Percentiles rank a stretch among this genome's conserved stretches.
Conservation (phyloP, 2,329 filamentous ascomycete species). For the Sporothrix sp. region DNA sequence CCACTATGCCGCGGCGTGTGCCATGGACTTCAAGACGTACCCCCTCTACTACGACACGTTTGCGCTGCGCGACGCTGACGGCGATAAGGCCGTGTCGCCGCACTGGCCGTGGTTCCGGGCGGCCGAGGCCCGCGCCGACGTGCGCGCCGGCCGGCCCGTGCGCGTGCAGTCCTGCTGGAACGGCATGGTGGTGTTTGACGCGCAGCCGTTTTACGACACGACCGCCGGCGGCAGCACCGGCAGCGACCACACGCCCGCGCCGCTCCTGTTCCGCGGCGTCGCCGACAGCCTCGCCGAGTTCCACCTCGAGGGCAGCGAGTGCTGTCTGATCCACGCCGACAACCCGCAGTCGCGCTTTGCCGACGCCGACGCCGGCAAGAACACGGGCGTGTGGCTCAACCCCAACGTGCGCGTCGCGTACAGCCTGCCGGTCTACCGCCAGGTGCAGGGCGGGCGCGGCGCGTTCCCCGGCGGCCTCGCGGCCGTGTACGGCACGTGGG, state of each 20-base stretch:
- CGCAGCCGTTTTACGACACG: slow-evolving; percentile 36
- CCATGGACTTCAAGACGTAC: slow-evolving; percentile 46
- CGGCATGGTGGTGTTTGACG: slow-evolving; percentile 42
- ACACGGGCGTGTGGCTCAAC: slow-evolving; percentile 55
- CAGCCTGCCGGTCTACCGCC: slow-evolving; percentile 41
- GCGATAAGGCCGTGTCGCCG: slow-evolving; percentile 41
- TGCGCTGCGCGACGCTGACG: slow-evolving; percentile 45
- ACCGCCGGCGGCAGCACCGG: slow-evolving; percentile 16
- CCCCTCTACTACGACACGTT: slow-evolving; percentile 53
- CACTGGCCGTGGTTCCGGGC: slow-evolving; percentile 52
- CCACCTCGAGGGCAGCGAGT: slow-evolving; percentile 69
- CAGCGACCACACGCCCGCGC: slow-evolving; percentile 12
- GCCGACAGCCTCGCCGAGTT: slow-evolving; percentile 48
- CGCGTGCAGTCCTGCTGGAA: slow-evolving; percentile 61
- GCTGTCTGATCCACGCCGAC: slow-evolving; percentile 67
- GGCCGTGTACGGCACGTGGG: slow-evolving; percentile 48
- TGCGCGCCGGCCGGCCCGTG: slow-evolving; percentile 41
- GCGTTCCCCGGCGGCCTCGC: slow-evolving; percentile 39
- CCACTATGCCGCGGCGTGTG: slow-evolving; percentile 50
- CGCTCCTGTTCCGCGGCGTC: slow-evolving; percentile 52
- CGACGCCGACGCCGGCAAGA: slow-evolving; percentile 13
- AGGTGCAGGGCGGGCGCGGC: slow-evolving; percentile 29
- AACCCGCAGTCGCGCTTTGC: slow-evolving; percentile 42
- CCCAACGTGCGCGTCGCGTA: slow-evolving; percentile 61
- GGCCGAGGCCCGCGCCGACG: slow-evolving; percentile 31